phyloP scores from a whole-genome alignment of 164 flowering plant genomes.

The Annona cherimola region DNA sequence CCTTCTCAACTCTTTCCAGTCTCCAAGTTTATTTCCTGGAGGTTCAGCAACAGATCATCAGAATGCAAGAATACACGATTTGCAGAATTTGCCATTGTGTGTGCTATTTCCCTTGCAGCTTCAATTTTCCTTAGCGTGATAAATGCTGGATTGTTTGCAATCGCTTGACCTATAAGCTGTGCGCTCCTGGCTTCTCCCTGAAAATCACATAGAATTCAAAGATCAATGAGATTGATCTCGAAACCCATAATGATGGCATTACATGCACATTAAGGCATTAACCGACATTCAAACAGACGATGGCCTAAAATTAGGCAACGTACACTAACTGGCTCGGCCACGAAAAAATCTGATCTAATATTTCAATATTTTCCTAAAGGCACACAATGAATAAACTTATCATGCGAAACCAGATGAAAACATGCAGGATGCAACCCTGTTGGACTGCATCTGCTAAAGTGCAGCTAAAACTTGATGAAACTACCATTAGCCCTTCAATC shows the following conservation, averaged over 20 bases:
- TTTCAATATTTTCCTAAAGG: too few relatives aligned
- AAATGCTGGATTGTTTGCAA: constrained; percentile 54
- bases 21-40: constrained; percentile 39
- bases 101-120: constrained; percentile 57
- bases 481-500: neutral
- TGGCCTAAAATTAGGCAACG: too few relatives aligned
- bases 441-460: neutral
- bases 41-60: constrained; percentile 47
- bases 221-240: neutral
- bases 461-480: neutral
- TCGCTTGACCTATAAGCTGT: constrained; percentile 55
- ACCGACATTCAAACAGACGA: neutral
- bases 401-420: neutral
- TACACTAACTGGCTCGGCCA: too few relatives aligned
- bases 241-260: neutral
- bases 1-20: constrained; percentile 10
- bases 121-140: constrained; percentile 54
- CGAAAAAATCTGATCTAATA: too few relatives aligned
- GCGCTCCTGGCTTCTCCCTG: constrained; percentile 74
- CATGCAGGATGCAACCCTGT: neutral
- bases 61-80: constrained; percentile 43
- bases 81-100: constrained; percentile 29
- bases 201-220: neutral
- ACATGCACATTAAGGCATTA: neutral
- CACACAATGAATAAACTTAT: too few relatives aligned